Evolutionary conservation across 768 basidiomycete species (phyloP).

Genomic region (Coprinellus aureogranulatus): DNA sequence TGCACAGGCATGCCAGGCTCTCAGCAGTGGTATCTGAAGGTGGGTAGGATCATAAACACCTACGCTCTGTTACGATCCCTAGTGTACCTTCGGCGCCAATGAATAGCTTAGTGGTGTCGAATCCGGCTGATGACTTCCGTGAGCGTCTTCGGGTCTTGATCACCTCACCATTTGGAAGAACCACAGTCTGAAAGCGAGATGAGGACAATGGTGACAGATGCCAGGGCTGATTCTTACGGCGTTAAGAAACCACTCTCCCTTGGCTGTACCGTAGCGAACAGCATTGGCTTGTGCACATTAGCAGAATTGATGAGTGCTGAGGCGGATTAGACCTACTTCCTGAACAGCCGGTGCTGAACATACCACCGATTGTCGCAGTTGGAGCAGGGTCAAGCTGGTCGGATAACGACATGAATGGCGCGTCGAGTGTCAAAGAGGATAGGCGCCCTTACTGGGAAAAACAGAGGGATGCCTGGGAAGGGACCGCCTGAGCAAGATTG

Average conservation of each 20-base stretch:
- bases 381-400: conserved; percentile 72
- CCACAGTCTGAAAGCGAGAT: conserved; percentile 66
- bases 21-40: background rate
- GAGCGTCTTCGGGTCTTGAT: conserved; percentile 82
- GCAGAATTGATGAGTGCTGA: background rate
- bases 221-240: conserved; percentile 39
- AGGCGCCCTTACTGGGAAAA: conserved; percentile 67
- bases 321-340: conserved; percentile 51
- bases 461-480: conserved; percentile 62
- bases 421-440: background rate
- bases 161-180: conserved; percentile 83
- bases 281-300: conserved; percentile 55
- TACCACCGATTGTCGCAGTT: conserved; percentile 80
- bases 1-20: too few relatives aligned
- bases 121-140: conserved; percentile 85
- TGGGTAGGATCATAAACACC: background rate
- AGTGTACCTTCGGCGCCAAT: conserved; percentile 80
- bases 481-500: background rate
- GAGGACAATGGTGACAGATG: background rate
- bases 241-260: conserved; percentile 88
- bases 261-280: conserved; percentile 85
- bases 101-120: conserved; percentile 81
- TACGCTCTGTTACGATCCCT: conserved; percentile 87
- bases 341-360: conserved; percentile 84
- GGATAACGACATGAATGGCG: background rate